phyloP scores from a whole-genome alignment of 176 grass and related monocot genomes.

The barley (Hordeum vulgare) region MorexV3_pseudomolecules_assembly NC_058519.1:453586413-453586912 shows the following conservation, averaged over 20 bases:
- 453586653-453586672: slow-evolving; percentile 53
- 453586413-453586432: slow-evolving; percentile 75
- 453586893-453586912: slow-evolving; percentile 89
- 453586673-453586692: slow-evolving; percentile 55
- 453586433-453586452: slow-evolving; percentile 86
- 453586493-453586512: slow-evolving; percentile 56
- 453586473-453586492: slow-evolving; percentile 43
- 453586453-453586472: slow-evolving; percentile 51
- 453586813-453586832: not conserved
- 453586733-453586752: slow-evolving; percentile 32
- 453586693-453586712: slow-evolving; percentile 72
- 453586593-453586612: not conserved
- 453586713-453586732: slow-evolving; percentile 36
- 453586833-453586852: slow-evolving; percentile 9
- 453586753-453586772: slow-evolving; percentile 27
- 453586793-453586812: not conserved
- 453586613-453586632: not conserved
- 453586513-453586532: slow-evolving; percentile 40
- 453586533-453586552: not conserved
- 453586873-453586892: slow-evolving; percentile 67
- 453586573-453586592: not conserved
- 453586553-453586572: not conserved
- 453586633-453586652: slow-evolving; percentile 35
- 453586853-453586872: slow-evolving; percentile 82
- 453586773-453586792: not conserved